phyloP scores from a whole-genome alignment of 805 yeast genomes.

The Pichia eremophila region DNA sequence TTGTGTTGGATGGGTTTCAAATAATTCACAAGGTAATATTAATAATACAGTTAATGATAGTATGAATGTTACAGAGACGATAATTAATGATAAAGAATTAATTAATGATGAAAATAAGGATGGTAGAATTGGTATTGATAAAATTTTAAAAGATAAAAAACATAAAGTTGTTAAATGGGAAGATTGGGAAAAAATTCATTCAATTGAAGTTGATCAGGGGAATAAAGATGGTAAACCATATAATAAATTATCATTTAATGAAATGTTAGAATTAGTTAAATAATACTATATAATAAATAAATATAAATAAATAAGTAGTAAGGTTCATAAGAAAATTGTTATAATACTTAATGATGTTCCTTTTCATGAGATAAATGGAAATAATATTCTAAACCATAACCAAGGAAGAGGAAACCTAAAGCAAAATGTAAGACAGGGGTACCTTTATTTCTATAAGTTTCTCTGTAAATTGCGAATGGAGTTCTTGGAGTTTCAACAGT shows the following conservation, averaged over 20 bases:
- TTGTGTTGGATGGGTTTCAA: conserved; percentile 85
- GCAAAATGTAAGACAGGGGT: conserved; percentile 76
- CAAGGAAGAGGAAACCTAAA: conserved; percentile 55
- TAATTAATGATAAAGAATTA: conserved; percentile 39
- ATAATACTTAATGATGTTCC: conserved; percentile 29
- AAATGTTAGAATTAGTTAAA: conserved; percentile 30
- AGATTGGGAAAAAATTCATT: conserved; percentile 55
- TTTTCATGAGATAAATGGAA: conserved; percentile 70
- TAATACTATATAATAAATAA: conserved; percentile 8
- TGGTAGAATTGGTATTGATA: conserved; percentile 21
- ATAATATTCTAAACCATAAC: conserved; percentile 90
- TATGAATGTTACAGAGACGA: conserved; percentile 58
- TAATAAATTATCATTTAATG: conserved; percentile 41
- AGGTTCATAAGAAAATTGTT: background rate
- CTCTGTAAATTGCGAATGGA: conserved; percentile 69
- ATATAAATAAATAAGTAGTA: conserved; percentile 3
- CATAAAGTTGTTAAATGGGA: conserved; percentile 43
- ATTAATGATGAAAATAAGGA: conserved; percentile 15
- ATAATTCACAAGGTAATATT: conserved; percentile 83
- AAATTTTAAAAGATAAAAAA: conserved; percentile 13
- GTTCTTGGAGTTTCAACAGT: conserved; percentile 63
- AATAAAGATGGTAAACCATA: conserved; percentile 39
- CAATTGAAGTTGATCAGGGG: conserved; percentile 45
- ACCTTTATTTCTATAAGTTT: conserved; percentile 77
- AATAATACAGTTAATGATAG: conserved; percentile 86